phyloP scores from a whole-genome alignment of 495 filamentous ascomycete species.

The Hyaloscypha bicolor region DNA sequence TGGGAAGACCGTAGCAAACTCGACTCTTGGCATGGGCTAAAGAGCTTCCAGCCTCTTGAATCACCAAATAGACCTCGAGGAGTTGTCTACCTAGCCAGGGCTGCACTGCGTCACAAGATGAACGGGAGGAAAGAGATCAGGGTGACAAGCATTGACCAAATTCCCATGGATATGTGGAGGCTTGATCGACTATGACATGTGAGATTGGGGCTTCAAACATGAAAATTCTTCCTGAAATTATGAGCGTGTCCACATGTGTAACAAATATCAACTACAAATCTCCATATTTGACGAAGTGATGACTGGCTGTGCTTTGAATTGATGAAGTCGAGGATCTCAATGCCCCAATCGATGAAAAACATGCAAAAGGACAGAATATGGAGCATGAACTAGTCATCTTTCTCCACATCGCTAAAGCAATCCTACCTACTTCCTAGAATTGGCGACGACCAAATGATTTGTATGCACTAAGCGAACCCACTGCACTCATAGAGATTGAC shows the following conservation, averaged over 20 bases:
- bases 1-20: conserved; percentile 52
- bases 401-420: not conserved
- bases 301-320: too few species aligned
- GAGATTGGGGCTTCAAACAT: too few species aligned
- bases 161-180: conserved; percentile 24
- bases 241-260: too few species aligned
- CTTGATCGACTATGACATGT: not conserved
- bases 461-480: conserved; percentile 37
- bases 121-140: conserved; percentile 22
- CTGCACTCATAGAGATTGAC: conserved; percentile 29
- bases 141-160: conserved; percentile 23
- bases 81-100: conserved; percentile 31
- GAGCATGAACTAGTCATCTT: too few species aligned
- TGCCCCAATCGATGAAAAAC: too few species aligned
- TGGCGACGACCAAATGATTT: not conserved
- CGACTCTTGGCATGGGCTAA: conserved; percentile 49
- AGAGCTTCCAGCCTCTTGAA: conserved; percentile 45
- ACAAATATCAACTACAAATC: too few species aligned
- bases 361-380: too few species aligned
- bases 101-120: conserved; percentile 21
- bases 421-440: not conserved
- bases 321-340: too few species aligned
- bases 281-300: too few species aligned
- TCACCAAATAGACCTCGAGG: conserved; percentile 47
- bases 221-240: too few species aligned